Conservation (phyloP, 2,329 filamentous ascomycete species). For the Botryotinia narcissicola region DNA sequence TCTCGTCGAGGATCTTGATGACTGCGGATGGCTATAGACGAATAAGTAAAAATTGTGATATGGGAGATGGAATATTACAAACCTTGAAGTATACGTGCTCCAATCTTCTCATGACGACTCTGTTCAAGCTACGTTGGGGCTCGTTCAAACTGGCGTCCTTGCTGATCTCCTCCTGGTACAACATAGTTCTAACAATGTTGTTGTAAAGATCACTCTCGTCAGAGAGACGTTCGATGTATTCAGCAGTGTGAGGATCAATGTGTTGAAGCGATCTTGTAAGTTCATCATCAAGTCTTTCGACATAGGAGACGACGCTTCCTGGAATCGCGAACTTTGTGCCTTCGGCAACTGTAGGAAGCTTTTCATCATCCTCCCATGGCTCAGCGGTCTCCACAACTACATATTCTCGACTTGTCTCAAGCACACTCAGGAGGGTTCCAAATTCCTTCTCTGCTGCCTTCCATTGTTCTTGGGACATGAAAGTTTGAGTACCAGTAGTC, state of each 20-base stretch:
- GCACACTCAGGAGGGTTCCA: conserved; percentile 68
- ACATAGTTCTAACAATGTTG: conserved; percentile 80
- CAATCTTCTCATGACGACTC: conserved; percentile 86
- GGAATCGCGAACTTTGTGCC: conserved; percentile 86
- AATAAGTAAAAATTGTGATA: conserved; percentile 25
- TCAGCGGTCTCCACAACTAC: conserved; percentile 89
- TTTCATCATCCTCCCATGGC: conserved; percentile 99
- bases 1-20: conserved; percentile 89
- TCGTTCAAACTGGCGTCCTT: conserved; percentile 68
- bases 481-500: conserved; percentile 70
- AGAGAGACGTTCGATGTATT: conserved; percentile 93
- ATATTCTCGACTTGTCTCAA: conserved; percentile 76
- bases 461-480: conserved; percentile 97
- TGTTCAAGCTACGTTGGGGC: conserved; percentile 85
- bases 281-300: conserved; percentile 95
- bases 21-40: conserved; percentile 72
- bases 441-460: conserved; percentile 90
- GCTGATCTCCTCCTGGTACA: conserved; percentile 83
- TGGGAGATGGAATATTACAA: conserved; percentile 35
- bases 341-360: conserved; percentile 69
- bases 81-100: conserved; percentile 99
- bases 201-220: conserved; percentile 91
- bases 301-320: conserved; percentile 89
- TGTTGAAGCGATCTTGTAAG: conserved; percentile 94
- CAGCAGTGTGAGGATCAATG: conserved; percentile 96